Evolutionary conservation across 345 rosid genomes (phyloP), one percentile per base, ranked within the genome.

Genomic region (Dovyalis caffra): DNA sequence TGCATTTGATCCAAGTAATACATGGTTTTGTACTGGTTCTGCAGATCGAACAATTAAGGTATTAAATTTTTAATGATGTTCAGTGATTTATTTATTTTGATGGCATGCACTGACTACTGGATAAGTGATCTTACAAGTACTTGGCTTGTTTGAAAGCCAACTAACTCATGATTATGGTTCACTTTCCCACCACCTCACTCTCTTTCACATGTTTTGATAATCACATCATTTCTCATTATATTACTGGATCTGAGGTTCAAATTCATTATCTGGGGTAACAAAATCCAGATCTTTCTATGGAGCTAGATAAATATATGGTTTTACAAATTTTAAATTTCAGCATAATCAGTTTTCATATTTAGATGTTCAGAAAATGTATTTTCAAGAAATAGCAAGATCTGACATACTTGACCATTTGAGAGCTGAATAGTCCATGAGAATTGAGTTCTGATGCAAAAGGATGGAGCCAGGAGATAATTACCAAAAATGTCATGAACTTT

Each of bases 11-110:
- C 97, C 98, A 3, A 93, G 99, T 85, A 95, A 95, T 83, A 76
- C 86, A 61, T 95, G 99, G 99, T 95, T 95, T 80, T 91, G 98
- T 78, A 93, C 99, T 75, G 99, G 99, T 53, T 95, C 99, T 69
- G 98, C 99, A 15, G 99, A 95, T 82, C 92, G 98, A 71, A 93
- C 98, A 53, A 95, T 94, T 78, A 94, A 92, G 98, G 97, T 94
- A 84, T 64, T 64, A 47, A 37, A 1, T 53, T 14, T n/a, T 72
- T 23, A 70, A 49, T 26, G 15, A 49, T 26, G 12, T 23, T 20
- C 29, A 12, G 43, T 53, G 21, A 12, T 4, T 34, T 23, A 12
- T n/a, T 8, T 11, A 20, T 2, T 65, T 66, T 16, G 47, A 26
- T 49, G 35, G 20, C n/a, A 5, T n/a, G 1, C 29, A 29, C 33